A percentile compares a stretch with the other conserved stretches of the same genome.
Evolutionary conservation across 2,329 filamentous ascomycete genomes (phyloP).

Genomic region (Microdochium nivale): DNA sequence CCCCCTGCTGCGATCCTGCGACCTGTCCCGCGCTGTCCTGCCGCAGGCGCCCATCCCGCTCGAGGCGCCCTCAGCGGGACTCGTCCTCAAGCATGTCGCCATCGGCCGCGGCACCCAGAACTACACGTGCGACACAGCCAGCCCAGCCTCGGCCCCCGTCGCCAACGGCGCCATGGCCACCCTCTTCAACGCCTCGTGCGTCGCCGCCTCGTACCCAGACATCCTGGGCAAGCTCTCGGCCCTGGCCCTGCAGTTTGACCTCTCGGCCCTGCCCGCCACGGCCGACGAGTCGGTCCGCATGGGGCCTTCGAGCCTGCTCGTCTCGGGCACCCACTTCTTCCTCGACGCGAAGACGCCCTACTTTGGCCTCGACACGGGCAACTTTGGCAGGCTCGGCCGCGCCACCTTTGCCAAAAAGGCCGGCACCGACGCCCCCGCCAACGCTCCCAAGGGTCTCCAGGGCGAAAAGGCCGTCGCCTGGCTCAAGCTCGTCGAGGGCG

Average conservation of each 20-base stretch:
- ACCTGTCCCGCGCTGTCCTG: slow-evolving; percentile 43
- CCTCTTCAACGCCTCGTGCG: slow-evolving; percentile 82
- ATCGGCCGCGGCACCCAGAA: slow-evolving; percentile 87
- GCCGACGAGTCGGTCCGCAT: slow-evolving; percentile 23
- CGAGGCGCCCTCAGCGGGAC: slow-evolving; percentile 48
- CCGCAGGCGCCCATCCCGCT: slow-evolving; percentile 47
- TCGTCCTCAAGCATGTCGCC: slow-evolving; percentile 67
- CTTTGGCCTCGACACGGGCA: slow-evolving; percentile 64
- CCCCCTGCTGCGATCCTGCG: slow-evolving; percentile 36
- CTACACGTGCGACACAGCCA: slow-evolving; percentile 69
- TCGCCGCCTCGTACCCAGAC: slow-evolving; percentile 60
- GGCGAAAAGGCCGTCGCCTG: slow-evolving; percentile 68
- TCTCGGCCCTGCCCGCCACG: slow-evolving; percentile 24
- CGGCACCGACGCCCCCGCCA: slow-evolving; percentile 52
- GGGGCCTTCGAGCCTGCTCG: slow-evolving; percentile 50
- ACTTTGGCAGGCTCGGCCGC: slow-evolving; percentile 44
- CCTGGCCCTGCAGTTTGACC: slow-evolving; percentile 59
- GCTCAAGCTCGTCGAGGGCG: slow-evolving; percentile 59
- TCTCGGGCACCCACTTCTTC: slow-evolving; percentile 81
- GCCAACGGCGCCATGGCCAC: slow-evolving; percentile 68
- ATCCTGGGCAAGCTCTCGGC: slow-evolving; percentile 56
- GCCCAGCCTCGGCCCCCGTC: slow-evolving; percentile 52
- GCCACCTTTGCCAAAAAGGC: slow-evolving; percentile 54
- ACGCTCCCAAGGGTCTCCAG: slow-evolving; percentile 47
- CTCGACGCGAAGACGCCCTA: slow-evolving; percentile 59